These are phyloP conservation scores for Colletotrichum sp. DNA, from an alignment of 2,329 filamentous ascomycete genomes.

Conservation along the genomic window DNA sequence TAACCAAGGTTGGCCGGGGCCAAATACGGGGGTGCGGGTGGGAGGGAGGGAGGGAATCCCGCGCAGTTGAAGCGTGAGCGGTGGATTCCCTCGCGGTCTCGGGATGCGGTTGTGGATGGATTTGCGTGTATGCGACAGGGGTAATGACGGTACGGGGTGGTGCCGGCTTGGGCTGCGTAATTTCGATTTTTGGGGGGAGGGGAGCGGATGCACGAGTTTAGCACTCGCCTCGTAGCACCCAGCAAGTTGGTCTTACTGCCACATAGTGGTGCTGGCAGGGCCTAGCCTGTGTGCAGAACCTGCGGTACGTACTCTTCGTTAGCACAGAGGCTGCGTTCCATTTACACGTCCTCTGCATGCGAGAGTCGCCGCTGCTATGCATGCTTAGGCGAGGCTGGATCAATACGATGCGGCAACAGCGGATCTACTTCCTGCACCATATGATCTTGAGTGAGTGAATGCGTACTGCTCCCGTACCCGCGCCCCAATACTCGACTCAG, in stretches of 20 bases:
- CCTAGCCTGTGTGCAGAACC: not conserved
- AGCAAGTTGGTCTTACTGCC: not conserved
- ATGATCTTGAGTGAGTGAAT: rapidly evolving
- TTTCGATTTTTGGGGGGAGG: not conserved
- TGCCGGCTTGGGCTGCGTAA: slow-evolving; percentile 10
- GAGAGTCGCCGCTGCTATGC: not conserved
- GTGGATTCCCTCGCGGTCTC: not conserved
- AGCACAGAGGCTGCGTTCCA: not conserved
- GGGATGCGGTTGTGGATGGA: not conserved
- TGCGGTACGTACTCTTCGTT: not conserved
- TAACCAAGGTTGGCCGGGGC: not conserved
- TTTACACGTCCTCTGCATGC: not conserved
- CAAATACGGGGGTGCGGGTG: slow-evolving; percentile 1
- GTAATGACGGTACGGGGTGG: slow-evolving; percentile 8
- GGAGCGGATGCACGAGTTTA: not conserved
- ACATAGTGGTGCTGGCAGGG: not conserved
- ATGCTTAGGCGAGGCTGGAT: not conserved
- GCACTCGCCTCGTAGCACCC: not conserved
- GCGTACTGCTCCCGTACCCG: not conserved
- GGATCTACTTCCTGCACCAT: not conserved
- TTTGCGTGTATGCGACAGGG: slow-evolving; percentile 8
- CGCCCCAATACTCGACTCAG: not conserved
- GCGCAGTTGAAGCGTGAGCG: not conserved
- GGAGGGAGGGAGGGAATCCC: not conserved
- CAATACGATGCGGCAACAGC: not conserved